These are phyloP conservation scores for Exophiala phaeomuriformis DNA, from an alignment of 2,329 filamentous ascomycete species.

Conservation along the genomic window DNA sequence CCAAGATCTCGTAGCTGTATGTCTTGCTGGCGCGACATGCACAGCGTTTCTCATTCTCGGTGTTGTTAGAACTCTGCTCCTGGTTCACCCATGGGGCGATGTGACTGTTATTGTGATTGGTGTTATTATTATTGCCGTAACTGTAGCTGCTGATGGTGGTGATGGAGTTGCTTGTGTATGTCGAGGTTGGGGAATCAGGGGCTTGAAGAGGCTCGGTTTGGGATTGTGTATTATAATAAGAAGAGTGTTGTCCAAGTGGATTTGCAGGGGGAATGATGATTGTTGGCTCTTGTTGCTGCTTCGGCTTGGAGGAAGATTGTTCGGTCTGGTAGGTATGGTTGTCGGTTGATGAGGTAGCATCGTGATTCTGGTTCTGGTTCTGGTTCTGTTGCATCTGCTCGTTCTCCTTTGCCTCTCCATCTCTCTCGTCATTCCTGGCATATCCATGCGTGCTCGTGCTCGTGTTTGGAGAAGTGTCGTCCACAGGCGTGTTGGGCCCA, in stretches of 20 bases:
- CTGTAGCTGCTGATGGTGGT: neutral
- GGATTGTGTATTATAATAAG: neutral
- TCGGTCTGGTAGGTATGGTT: neutral
- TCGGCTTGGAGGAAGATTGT: neutral
- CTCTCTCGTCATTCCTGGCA: neutral
- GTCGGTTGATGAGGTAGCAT: neutral
- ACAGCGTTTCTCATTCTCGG: neutral
- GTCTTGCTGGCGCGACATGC: constrained; percentile 3
- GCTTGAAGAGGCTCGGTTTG: neutral
- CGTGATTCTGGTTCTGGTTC: neutral
- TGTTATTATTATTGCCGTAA: neutral
- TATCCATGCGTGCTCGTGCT: neutral
- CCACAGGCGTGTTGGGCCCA: neutral
- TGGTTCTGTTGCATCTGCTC: neutral
- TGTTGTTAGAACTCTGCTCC: neutral
- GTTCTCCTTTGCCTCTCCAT: neutral
- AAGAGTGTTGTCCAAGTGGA: neutral
- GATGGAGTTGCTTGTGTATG: neutral
- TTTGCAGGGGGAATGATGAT: neutral
- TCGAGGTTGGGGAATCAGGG: neutral
- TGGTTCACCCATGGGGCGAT: constrained; percentile 2
- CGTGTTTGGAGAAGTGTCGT: too few relatives aligned
- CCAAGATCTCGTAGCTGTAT: constrained; percentile 16
- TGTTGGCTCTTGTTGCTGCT: neutral
- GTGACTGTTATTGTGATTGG: neutral